Evolutionary conservation across 352 stramenopile species (phyloP), one percentile per base, ranked within the genome.

Genomic region (Halophytophthora polymorphica): DNA sequence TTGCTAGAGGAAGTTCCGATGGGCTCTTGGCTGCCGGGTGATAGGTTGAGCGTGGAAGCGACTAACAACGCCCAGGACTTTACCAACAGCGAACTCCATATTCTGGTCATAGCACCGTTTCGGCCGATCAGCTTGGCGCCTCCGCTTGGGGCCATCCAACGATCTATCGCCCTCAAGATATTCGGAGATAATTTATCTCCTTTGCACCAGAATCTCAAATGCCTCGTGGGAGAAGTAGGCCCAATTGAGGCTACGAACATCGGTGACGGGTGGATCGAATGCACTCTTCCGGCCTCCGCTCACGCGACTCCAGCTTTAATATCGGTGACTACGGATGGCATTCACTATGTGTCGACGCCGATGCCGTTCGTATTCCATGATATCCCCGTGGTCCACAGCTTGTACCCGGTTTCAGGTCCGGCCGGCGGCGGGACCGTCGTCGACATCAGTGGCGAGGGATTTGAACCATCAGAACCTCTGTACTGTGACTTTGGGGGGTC

Each of bases 21-120:
- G 2, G 19, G 29, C 2, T 29, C 50, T 0, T 72, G 57, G 55
- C 18, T 50, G 13, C 15, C 38, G 0, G 57, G 49, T 1, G 48
- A 25, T n/a, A 33, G n/a, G 4, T 6, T 73, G 10, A 61, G 28
- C 21, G 52, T 98, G n/a, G 90, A 98, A 48, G 70, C 97, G 0
- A 90, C 83, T 2, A 96, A 91, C 36, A 98, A 98, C 50, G 86
- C 78, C 0, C 77, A 96, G 50, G 93, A 98, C 44, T 97, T 95
- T 41, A 97, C 88, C 4, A 77, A 86, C 38, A 90, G 64, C 25
- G 81, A 90, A 18, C 63, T 91, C 0, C 60, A 83, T 34, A 90
- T 96, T 44, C 51, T 92, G 18, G 45, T 80, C 1, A 22, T 67
- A 29, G 3, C 48, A 13, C 54, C 58, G 7, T 61, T 82, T 14